phyloP scores from a whole-genome alignment of 75 land plant genomes.

The Cryptomeria japonica region DNA sequence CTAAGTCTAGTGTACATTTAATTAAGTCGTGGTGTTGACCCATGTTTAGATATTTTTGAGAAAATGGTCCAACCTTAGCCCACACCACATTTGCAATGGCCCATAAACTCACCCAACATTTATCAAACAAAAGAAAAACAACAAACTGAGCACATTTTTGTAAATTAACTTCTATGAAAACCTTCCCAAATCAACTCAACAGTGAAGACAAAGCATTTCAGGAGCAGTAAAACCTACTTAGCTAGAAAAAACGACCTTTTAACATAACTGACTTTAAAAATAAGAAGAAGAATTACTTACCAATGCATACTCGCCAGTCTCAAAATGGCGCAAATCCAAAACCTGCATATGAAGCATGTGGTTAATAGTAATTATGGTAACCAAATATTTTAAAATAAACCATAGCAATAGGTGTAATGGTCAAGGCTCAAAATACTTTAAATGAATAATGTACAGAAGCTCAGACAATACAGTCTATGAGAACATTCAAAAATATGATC shows the following conservation, averaged over 20 bases:
- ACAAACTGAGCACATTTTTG: neutral
- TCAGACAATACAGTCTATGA: neutral
- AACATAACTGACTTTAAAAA: neutral
- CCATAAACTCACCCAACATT: too few species aligned
- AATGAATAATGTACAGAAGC: neutral
- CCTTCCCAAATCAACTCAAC: neutral
- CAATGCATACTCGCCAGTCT: slow-evolving; percentile 92
- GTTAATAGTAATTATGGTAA: neutral
- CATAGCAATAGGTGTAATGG: neutral
- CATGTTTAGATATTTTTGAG: too few species aligned
- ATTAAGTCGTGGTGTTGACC: too few species aligned
- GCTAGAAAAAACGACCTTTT: neutral
- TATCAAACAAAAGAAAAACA: too few species aligned
- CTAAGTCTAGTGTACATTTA: too few species aligned
- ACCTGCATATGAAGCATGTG: slow-evolving; percentile 34
- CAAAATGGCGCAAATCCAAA: slow-evolving; percentile 72
- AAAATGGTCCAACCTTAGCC: too few species aligned
- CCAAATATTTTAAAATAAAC: neutral
- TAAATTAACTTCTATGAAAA: neutral
- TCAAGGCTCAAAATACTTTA: neutral
- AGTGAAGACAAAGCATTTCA: neutral
- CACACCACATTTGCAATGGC: too few species aligned
- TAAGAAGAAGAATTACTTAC: slow-evolving; percentile 40
- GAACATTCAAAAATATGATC: neutral
- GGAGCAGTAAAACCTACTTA: neutral